Evolutionary conservation across 768 basidiomycete species (phyloP).

Genomic region (Boletus rex-veris): DNA sequence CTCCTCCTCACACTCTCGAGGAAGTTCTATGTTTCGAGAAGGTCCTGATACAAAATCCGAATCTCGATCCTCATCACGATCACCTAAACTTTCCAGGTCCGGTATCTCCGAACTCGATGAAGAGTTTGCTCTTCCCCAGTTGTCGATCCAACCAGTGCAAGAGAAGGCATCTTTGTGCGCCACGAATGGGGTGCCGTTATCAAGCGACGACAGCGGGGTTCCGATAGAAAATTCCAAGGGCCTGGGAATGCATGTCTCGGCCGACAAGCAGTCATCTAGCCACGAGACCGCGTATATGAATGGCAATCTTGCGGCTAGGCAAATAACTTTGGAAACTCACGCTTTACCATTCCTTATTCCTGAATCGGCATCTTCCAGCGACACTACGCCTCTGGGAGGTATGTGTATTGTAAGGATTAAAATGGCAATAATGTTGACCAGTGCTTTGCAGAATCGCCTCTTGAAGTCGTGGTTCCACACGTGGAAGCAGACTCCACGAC

Average conservation of each 20-base stretch:
- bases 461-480: conserved; percentile 8
- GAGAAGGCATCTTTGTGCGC: conserved; percentile 29
- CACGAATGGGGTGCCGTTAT: conserved; percentile 12
- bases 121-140: conserved; percentile 15
- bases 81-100: conserved; percentile 37
- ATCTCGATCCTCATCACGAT: conserved; percentile 51
- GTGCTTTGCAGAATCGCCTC: conserved; percentile 12
- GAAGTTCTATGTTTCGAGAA: conserved; percentile 29
- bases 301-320: conserved; percentile 13
- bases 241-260: conserved; percentile 18
- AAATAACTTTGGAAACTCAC: conserved; percentile 13
- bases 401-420: not conserved
- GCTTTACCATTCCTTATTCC: conserved; percentile 7
- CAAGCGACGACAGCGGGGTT: conserved; percentile 8
- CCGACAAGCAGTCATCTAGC: conserved; percentile 16
- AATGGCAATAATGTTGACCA: conserved; percentile 8
- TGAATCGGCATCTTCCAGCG: conserved; percentile 6
- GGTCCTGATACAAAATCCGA: conserved; percentile 33
- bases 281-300: conserved; percentile 24
- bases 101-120: conserved; percentile 26
- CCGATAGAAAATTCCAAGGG: conserved; percentile 17
- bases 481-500: conserved; percentile 10
- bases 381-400: conserved; percentile 16
- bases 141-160: conserved; percentile 32
- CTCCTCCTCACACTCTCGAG: conserved; percentile 24